Percentiles rank a stretch among this genome's conserved stretches.
phyloP scores from a whole-genome alignment of 2,329 filamentous ascomycete species.

The Xylariales sp. region DNA sequence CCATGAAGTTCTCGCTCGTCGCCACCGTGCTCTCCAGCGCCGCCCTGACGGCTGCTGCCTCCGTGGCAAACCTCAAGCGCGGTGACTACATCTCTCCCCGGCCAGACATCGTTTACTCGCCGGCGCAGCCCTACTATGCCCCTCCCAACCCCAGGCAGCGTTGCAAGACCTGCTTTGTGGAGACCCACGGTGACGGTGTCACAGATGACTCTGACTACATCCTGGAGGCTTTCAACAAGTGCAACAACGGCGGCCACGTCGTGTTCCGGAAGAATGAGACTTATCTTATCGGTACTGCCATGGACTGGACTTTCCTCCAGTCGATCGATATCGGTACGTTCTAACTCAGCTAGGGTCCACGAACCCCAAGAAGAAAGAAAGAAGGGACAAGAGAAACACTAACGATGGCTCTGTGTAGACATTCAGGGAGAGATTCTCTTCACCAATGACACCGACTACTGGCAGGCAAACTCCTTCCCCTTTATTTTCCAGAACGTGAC shows the following conservation, averaged over 20 bases:
- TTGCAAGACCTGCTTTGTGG: conserved; percentile 7
- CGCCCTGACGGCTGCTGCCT: background rate
- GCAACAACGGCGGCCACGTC: conserved; percentile 55
- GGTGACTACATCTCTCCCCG: conserved; percentile 5
- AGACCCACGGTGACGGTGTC: conserved; percentile 5
- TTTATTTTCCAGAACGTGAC: conserved; percentile 62
- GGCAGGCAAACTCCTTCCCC: conserved; percentile 58
- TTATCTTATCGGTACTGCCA: conserved; percentile 58
- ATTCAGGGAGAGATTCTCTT: conserved; percentile 42
- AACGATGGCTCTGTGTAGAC: conserved; percentile 1
- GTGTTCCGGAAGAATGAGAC: conserved; percentile 47
- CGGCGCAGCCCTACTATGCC: background rate
- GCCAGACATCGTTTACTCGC: conserved; percentile 6
- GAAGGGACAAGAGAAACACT: no score
- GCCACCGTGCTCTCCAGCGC: background rate
- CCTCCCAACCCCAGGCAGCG: conserved; percentile 4
- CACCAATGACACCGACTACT: conserved; percentile 62
- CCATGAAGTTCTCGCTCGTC: conserved; percentile 3
- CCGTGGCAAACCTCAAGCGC: background rate
- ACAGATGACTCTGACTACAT: conserved; percentile 6
- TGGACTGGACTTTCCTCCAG: conserved; percentile 59
- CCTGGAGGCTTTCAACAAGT: conserved; percentile 6
- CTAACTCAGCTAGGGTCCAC: no score
- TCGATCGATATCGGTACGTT: conserved; percentile 48
- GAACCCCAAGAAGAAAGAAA: no score